Evolutionary conservation across 2,329 filamentous ascomycete species (phyloP), one percentile per base, ranked within the genome.

Genomic region (Aspergillus calidoustus): DNA sequence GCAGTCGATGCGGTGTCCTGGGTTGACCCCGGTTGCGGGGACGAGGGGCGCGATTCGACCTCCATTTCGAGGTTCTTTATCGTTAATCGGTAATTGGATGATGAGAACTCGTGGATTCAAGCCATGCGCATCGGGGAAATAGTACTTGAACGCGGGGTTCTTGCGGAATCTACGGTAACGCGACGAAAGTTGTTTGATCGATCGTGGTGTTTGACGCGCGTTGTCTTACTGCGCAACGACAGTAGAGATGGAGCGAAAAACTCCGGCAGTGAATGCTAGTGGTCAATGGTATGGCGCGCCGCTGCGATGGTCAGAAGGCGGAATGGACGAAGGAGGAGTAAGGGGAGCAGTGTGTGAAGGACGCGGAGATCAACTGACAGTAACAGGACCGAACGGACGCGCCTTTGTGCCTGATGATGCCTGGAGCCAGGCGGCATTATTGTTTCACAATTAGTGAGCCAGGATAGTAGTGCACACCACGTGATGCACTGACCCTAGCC

Each of bases 1-100:
- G 73, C 67, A 19, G 69, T 65, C 17, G 71, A 68, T 25, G 71
- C 70, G 15, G 66, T 67, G 31, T 66, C 57, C 43, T 65, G 63
- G 60, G 64, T 64, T 28, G 55, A 50, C 46, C 58, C 69, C 3
- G 63, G 64, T 52, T 64, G 54, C 13, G 68, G 66, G 44, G 64
- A 67, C 3, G 68, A 67, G 47, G 64, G 64, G 34, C 59, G 69
- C 59, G 66, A 66, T 53, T 71, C 69, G 54, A 60, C 58, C 48
- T 69, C 68, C 69, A 71, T 71, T 55, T 49, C 61, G 63, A 47
- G 58, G 38, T 48, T 41, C 28, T 31, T 49, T 4, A 17, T 28
- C 25, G 28, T 34, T 17, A 2, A 9, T 56, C 22, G 30, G 54
- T 59, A 63, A 41, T 52, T 23, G 51, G 17, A 23, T 9, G 48